Percentiles rank a stretch among this genome's conserved stretches.
Evolutionary conservation across 2,329 filamentous ascomycete species (phyloP).

Genomic region (Thelonectria blattea): DNA sequence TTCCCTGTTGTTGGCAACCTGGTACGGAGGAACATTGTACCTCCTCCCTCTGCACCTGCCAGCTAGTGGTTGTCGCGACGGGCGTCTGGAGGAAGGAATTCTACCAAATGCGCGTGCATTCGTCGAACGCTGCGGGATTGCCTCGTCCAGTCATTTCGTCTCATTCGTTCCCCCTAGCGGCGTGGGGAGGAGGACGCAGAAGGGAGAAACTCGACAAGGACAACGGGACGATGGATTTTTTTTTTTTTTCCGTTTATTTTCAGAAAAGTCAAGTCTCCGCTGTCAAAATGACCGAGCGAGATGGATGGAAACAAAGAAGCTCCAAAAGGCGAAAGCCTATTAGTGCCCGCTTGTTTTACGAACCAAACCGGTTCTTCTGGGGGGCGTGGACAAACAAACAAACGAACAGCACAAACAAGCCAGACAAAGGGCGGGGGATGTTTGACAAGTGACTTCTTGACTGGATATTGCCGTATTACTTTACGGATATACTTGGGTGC

Average conservation of each 20-base stretch:
- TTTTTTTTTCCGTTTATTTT: not conserved
- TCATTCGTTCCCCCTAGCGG: not conserved
- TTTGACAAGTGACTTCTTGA: too few relatives aligned
- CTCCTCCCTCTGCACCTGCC: not conserved
- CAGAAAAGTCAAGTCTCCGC: not conserved
- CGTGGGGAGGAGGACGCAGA: not conserved
- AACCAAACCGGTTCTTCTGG: not conserved
- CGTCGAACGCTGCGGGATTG: not conserved
- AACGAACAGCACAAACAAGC: not conserved
- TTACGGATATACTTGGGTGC: too few relatives aligned
- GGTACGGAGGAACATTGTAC: conserved; percentile 7
- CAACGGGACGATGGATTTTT: not conserved
- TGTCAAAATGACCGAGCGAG: not conserved
- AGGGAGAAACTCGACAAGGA: not conserved
- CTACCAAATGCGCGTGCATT: not conserved
- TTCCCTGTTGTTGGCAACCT: conserved; percentile 9
- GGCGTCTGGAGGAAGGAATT: not conserved
- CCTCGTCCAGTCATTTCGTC: not conserved
- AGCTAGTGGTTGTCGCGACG: not conserved
- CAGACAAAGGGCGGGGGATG: not conserved
- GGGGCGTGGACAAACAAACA: not conserved
- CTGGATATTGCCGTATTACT: too few relatives aligned
- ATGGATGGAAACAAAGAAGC: not conserved
- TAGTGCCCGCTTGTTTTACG: not conserved
- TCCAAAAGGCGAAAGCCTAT: not conserved